Evolutionary conservation across 2,329 filamentous ascomycete species (phyloP), one percentile per base, ranked within the genome.

Genomic region (Basipetospora chlamydospora): DNA sequence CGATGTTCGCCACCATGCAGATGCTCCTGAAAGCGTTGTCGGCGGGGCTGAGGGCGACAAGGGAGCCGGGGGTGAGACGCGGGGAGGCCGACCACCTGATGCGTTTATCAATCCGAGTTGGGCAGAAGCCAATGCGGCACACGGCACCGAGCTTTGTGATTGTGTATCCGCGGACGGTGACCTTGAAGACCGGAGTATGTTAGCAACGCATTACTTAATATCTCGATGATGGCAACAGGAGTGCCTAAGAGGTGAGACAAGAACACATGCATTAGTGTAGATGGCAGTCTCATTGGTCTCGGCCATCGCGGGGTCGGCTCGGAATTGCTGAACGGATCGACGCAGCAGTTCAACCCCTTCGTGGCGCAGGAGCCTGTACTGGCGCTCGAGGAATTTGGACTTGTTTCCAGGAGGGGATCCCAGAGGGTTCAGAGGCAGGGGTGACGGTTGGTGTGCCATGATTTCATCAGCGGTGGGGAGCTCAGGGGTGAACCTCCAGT

Each of bases 321-420:
- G 66, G 38, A 80, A 67, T 10, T 64, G 55, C 0, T 60, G 56
- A 1, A 93, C 67, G 0, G 81, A 76, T 42, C 73, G 66, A 6
- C 85, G 70, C 1, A 94, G 61, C 1, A 77, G 68, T 10, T 79
- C 70, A 3, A 82, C 61, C 0, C 75, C 71, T 49, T 94, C 85
- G 48, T 85, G 80, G 3, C 86, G 69, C 6, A 85, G 63, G 2
- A 94, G 67, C 3, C 73, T 63, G 49, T 90, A 93, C 34, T 92
- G 82, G 0, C 73, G 68, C 22, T 72, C 61, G 0, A 94, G 60
- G 40, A 93, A 94, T 0, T 66, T 61, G 1, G 73, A 64, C 31
- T 71, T 77, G 4, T 63, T 72, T 0, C 55, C 43, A 63, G 77
- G 88, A 0, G 74, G 59, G 0, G 63, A 61, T 1, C 67, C 43